These are phyloP conservation scores for Ammopiptanthus mongolicus DNA, from an alignment of 306 rosid species.

Conservation along the genomic window DNA sequence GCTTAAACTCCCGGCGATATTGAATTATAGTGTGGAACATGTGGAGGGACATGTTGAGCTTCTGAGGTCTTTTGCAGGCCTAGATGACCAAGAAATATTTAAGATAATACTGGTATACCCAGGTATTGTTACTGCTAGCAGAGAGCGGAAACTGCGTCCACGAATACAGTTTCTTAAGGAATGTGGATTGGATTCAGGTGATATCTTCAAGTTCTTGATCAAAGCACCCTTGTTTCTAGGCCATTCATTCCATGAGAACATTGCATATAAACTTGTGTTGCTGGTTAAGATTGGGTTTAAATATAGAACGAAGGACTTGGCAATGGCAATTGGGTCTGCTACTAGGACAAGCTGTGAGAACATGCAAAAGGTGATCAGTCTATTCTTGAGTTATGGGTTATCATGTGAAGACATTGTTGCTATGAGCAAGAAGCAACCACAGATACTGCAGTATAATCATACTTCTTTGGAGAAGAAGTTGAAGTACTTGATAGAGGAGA, in stretches of 20 bases:
- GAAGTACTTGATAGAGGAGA: conserved; percentile 61
- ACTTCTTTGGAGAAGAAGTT: conserved; percentile 61
- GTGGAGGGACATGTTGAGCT: conserved; percentile 46
- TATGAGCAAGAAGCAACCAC: conserved; percentile 85
- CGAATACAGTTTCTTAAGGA: conserved; percentile 67
- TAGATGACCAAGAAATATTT: conserved; percentile 53
- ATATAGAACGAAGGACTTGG: conserved; percentile 57
- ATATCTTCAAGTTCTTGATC: conserved; percentile 61
- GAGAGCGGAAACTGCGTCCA: conserved; percentile 74
- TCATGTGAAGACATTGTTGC: conserved; percentile 50
- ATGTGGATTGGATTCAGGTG: conserved; percentile 58
- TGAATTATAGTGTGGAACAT: conserved; percentile 59
- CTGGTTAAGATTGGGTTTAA: conserved; percentile 71
- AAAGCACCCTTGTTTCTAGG: conserved; percentile 71
- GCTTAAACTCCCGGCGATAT: conserved; percentile 45
- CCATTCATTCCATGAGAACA: conserved; percentile 54
- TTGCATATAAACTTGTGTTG: conserved; percentile 50
- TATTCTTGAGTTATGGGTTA: conserved; percentile 59
- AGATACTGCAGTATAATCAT: conserved; percentile 62
- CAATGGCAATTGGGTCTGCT: conserved; percentile 52
- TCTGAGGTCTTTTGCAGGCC: conserved; percentile 53
- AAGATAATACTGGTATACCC: conserved; percentile 56
- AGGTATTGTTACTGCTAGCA: conserved; percentile 51
- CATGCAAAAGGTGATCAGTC: conserved; percentile 56
- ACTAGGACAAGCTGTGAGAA: conserved; percentile 68